phyloP scores from a whole-genome alignment of 2,329 filamentous ascomycete genomes.

The Aspergillus felis region DNA sequence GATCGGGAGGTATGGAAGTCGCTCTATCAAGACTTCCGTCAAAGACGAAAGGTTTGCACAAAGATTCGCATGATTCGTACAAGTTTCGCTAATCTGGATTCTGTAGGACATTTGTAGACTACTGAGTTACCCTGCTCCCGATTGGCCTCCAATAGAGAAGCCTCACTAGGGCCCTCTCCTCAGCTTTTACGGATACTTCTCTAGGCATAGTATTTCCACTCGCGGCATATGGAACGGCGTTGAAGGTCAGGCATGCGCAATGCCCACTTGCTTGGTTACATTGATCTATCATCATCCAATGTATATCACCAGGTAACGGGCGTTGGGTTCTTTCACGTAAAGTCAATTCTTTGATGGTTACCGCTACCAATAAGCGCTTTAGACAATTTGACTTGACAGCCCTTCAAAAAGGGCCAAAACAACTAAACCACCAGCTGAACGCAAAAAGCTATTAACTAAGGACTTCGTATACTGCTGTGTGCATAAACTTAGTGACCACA shows the following conservation, averaged over 20 bases:
- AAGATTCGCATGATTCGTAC: neutral
- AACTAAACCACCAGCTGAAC: neutral
- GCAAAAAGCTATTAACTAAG: neutral
- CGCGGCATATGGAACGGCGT: neutral
- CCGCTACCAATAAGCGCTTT: no score
- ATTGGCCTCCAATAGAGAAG: slow-evolving; percentile 21
- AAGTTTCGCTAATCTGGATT: slow-evolving; percentile 3
- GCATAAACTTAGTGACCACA: no score
- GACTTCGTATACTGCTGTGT: no score
- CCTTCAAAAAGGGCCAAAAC: neutral
- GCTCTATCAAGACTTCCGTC: slow-evolving; percentile 36
- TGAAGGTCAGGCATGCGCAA: neutral
- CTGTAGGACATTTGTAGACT: slow-evolving; percentile 30
- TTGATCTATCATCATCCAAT: neutral
- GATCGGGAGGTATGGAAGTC: slow-evolving; percentile 36
- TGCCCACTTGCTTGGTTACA: neutral
- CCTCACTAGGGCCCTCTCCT: no score
- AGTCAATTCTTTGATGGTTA: no score
- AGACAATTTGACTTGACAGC: no score
- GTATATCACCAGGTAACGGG: neutral
- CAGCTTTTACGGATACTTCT: neutral
- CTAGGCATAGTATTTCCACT: neutral
- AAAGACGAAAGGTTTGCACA: slow-evolving; percentile 19
- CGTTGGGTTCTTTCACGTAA: neutral
- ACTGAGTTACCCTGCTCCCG: slow-evolving; percentile 35